Conservation (phyloP, 192 early-diverging fungal genomes). For the Haplosporangium gracile region DNA sequence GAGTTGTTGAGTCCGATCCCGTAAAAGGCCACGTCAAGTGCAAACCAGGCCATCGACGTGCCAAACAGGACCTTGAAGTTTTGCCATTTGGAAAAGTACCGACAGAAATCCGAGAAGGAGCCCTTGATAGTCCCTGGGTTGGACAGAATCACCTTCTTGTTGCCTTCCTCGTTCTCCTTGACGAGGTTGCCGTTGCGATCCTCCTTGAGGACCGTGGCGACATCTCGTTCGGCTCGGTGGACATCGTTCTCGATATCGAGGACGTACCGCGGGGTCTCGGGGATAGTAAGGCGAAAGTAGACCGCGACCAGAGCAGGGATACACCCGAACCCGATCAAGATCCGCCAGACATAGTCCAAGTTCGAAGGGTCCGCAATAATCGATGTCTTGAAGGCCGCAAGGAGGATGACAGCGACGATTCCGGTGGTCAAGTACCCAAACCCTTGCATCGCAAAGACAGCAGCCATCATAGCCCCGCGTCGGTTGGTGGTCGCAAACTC, state of each 20-base stretch:
- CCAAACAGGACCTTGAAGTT: conserved; percentile 87
- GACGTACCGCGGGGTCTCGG: conserved; percentile 93
- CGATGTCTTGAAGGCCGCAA: conserved; percentile 76
- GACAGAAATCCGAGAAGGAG: conserved; percentile 67
- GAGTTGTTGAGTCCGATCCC: conserved; percentile 87
- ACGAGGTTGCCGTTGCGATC: conserved; percentile 63
- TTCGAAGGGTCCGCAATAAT: conserved; percentile 72
- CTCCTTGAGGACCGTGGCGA: conserved; percentile 56
- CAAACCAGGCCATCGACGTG: conserved; percentile 82
- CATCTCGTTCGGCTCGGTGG: conserved; percentile 71
- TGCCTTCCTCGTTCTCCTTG: conserved; percentile 45
- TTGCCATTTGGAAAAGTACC: conserved; percentile 83
- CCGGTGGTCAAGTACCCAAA: conserved; percentile 89
- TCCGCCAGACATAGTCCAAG: conserved; percentile 94
- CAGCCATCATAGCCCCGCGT: conserved; percentile 91
- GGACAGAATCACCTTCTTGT: not conserved
- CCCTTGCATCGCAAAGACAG: conserved; percentile 95
- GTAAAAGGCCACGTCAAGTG: conserved; percentile 85
- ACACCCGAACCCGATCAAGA: conserved; percentile 87
- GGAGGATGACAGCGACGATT: conserved; percentile 79
- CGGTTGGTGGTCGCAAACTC: conserved; percentile 90
- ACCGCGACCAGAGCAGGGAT: conserved; percentile 87
- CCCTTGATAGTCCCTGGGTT: conserved; percentile 47
- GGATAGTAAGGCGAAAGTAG: conserved; percentile 93
- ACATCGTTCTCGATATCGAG: conserved; percentile 80